Conservation (phyloP, 2,329 filamentous ascomycete genomes). For the Phaeosphaeriaceae sp. region DNA sequence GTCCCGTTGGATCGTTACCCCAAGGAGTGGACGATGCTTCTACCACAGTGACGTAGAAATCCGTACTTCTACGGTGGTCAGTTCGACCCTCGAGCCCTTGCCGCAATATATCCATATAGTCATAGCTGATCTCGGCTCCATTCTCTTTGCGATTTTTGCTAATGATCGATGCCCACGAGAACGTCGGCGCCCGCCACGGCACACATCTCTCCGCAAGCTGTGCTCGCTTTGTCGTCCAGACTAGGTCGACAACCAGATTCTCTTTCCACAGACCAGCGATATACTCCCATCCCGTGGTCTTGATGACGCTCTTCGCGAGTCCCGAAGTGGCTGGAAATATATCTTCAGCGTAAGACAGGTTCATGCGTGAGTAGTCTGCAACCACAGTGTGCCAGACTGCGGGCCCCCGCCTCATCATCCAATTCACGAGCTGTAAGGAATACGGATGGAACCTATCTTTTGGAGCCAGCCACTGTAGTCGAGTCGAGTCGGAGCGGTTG, state of each 20-base stretch:
- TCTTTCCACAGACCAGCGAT: slow-evolving; percentile 17
- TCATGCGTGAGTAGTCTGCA: slow-evolving; percentile 6
- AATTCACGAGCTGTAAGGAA: background rate
- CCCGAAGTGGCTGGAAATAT: slow-evolving; percentile 8
- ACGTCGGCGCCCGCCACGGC: slow-evolving; percentile 15
- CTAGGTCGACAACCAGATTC: slow-evolving; percentile 6
- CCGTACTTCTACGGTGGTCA: background rate
- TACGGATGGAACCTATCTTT: background rate
- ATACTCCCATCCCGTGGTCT: slow-evolving; percentile 6
- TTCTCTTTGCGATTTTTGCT: background rate
- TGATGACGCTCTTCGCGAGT: slow-evolving; percentile 1
- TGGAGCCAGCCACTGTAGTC: background rate
- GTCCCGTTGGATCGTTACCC: background rate
- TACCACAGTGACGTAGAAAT: background rate
- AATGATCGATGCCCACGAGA: slow-evolving; percentile 16
- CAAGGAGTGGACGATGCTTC: background rate
- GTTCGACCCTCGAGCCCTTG: background rate
- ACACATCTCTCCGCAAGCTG: background rate
- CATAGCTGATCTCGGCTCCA: background rate
- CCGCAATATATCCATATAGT: background rate
- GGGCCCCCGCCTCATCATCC: background rate
- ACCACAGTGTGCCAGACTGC: slow-evolving; percentile 6
- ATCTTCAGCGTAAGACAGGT: background rate
- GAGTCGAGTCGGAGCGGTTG: background rate
- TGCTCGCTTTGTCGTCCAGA: slow-evolving; percentile 6